These are phyloP conservation scores for Zarea fungicola DNA, from an alignment of 2,329 filamentous ascomycete genomes.

Conservation along the genomic window DNA sequence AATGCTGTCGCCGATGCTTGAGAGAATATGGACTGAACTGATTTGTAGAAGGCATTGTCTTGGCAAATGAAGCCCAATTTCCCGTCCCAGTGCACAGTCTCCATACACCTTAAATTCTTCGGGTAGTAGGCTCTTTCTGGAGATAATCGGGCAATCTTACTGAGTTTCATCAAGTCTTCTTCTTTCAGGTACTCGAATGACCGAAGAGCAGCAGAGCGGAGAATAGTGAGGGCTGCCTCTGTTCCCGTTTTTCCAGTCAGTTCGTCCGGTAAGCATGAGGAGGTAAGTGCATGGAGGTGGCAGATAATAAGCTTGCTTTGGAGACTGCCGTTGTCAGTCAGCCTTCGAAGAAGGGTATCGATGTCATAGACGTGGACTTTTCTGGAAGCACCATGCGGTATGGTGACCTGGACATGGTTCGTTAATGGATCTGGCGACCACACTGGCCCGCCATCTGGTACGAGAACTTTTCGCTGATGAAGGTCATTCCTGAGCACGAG, in stretches of 20 bases:
- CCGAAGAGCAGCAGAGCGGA: conserved; percentile 40
- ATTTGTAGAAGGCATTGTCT: background rate
- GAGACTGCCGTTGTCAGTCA: conserved; percentile 46
- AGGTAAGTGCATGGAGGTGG: conserved; percentile 50
- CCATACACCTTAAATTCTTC: background rate
- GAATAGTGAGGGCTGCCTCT: conserved; percentile 43
- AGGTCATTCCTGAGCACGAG: background rate
- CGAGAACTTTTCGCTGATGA: background rate
- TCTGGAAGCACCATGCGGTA: background rate
- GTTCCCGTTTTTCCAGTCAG: conserved; percentile 47
- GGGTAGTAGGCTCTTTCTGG: conserved; percentile 1
- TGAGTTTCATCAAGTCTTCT: background rate
- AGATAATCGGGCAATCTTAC: background rate
- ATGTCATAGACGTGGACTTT: conserved; percentile 5
- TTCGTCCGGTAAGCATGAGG: conserved; percentile 42
- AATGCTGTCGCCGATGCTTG: background rate
- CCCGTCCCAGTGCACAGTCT: background rate
- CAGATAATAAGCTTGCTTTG: conserved; percentile 45
- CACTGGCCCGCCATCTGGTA: conserved; percentile 2
- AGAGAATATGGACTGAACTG: background rate
- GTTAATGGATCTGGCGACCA: background rate
- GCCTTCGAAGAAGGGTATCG: conserved; percentile 1
- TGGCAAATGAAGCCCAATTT: background rate
- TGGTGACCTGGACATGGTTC: background rate
- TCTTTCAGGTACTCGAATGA: conserved; percentile 27